Evolutionary conservation across 176 grass and related monocot species (phyloP).

Genomic region (Paspalum vaginatum): DNA sequence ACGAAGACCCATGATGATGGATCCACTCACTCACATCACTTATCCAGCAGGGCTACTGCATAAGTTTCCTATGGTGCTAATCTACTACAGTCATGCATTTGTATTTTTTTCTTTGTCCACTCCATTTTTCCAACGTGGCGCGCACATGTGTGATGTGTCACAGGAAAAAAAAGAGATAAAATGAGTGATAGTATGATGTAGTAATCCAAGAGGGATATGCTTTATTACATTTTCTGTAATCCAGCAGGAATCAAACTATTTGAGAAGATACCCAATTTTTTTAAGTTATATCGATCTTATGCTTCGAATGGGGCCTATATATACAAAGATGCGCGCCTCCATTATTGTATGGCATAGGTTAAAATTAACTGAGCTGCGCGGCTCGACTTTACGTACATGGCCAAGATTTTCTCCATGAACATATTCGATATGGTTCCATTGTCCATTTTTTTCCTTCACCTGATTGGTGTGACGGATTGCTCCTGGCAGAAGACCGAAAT

Average conservation of each 20-base stretch:
- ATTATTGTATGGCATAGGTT: not conserved
- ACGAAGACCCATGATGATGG: not conserved
- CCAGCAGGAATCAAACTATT: not conserved
- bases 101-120: too few species aligned
- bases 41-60: not conserved
- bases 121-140: too few species aligned
- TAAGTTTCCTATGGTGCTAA: not conserved
- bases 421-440: slow-evolving; percentile 29
- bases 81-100: too few species aligned
- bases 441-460: not conserved
- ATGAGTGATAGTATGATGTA: not conserved
- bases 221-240: not conserved
- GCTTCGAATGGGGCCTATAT: not conserved
- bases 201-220: not conserved
- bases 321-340: not conserved
- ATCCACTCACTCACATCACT: not conserved
- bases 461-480: slow-evolving; percentile 34
- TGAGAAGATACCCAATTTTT: not conserved
- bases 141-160: too few species aligned
- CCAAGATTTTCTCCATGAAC: slow-evolving; percentile 8
- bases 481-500: slow-evolving; percentile 28
- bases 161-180: not conserved
- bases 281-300: not conserved
- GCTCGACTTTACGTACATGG: not conserved
- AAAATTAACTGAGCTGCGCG: not conserved